A percentile compares a stretch with the other conserved stretches of the same genome.
Conservation (phyloP, 2,329 filamentous ascomycete species). For the Monosporascus sp. region DNA sequence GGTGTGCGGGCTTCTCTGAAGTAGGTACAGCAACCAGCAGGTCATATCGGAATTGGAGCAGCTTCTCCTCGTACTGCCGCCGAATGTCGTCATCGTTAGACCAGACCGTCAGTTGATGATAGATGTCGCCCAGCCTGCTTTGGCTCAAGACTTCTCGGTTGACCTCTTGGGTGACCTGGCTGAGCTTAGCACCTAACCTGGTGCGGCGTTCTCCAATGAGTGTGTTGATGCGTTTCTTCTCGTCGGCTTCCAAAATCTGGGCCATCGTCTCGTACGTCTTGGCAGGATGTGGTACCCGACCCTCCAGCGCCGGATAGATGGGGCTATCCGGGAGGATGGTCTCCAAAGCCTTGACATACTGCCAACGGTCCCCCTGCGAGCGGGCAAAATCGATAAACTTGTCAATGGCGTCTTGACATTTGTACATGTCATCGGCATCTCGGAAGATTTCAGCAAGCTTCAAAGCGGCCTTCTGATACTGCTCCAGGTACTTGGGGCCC, state of each 20-base stretch:
- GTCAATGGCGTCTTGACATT: conserved; percentile 64
- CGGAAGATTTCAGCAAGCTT: conserved; percentile 71
- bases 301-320: conserved; percentile 78
- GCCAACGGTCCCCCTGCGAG: conserved; percentile 62
- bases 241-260: conserved; percentile 76
- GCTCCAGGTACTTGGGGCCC: conserved; percentile 59
- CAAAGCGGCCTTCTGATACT: conserved; percentile 69
- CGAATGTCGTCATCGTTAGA: conserved; percentile 78
- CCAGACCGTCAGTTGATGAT: conserved; percentile 85
- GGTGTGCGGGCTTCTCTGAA: conserved; percentile 63
- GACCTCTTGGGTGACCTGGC: conserved; percentile 79
- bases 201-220: conserved; percentile 87
- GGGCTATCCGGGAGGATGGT: conserved; percentile 74
- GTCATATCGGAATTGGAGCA: conserved; percentile 76
- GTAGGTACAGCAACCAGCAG: conserved; percentile 62
- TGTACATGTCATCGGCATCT: conserved; percentile 58
- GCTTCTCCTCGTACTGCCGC: conserved; percentile 82
- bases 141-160: conserved; percentile 75
- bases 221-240: conserved; percentile 83
- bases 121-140: conserved; percentile 75
- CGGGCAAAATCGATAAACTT: conserved; percentile 74
- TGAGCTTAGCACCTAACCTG: conserved; percentile 75
- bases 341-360: conserved; percentile 71
- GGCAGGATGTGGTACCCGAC: conserved; percentile 71
- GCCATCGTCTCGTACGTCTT: conserved; percentile 78